These are phyloP conservation scores for Zoysia matrella DNA, from an alignment of 202 grass and related monocot genomes.

Conservation along the genomic window DNA sequence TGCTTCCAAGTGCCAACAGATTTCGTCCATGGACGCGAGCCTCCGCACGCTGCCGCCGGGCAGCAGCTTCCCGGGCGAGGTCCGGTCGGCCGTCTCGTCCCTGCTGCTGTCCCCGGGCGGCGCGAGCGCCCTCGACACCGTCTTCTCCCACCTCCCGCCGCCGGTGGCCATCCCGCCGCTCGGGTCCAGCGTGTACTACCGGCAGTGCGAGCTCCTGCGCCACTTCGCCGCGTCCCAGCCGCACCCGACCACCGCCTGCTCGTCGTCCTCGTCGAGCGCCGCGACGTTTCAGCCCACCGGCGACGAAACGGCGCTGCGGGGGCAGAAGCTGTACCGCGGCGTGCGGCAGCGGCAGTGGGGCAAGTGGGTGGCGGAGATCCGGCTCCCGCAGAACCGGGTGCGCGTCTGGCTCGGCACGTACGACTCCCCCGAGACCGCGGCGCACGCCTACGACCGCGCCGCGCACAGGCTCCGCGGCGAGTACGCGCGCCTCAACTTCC, in stretches of 20 bases:
- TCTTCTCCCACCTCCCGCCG: slow-evolving; percentile 77
- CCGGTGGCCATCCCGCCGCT: slow-evolving; percentile 55
- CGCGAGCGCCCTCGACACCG: slow-evolving; percentile 66
- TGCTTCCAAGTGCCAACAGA: background rate
- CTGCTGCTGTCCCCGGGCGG: slow-evolving; percentile 66
- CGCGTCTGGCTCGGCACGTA: slow-evolving; percentile 99
- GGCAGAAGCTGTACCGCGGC: slow-evolving; percentile 79
- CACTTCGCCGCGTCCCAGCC: slow-evolving; percentile 50
- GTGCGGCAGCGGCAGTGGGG: slow-evolving; percentile 95
- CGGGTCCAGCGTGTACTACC: slow-evolving; percentile 88
- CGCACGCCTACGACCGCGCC: slow-evolving; percentile 89
- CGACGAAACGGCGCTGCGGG: slow-evolving; percentile 3
- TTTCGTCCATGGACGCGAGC: slow-evolving; percentile 55
- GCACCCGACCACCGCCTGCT: background rate
- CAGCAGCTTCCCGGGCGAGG: slow-evolving; percentile 59
- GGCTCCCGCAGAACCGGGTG: slow-evolving; percentile 94
- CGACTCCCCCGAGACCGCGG: slow-evolving; percentile 86
- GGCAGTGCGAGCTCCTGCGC: slow-evolving; percentile 82
- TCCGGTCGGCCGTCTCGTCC: slow-evolving; percentile 70
- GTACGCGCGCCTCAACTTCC: slow-evolving; percentile 98
- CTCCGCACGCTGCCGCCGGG: slow-evolving; percentile 49
- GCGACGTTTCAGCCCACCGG: background rate
- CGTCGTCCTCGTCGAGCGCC: background rate
- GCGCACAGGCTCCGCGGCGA: slow-evolving; percentile 83
- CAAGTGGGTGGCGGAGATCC: slow-evolving; percentile 97